Base-by-base conservation (phyloP, 192 early-diverging fungal genomes). In the Backusella luteola region DNA sequence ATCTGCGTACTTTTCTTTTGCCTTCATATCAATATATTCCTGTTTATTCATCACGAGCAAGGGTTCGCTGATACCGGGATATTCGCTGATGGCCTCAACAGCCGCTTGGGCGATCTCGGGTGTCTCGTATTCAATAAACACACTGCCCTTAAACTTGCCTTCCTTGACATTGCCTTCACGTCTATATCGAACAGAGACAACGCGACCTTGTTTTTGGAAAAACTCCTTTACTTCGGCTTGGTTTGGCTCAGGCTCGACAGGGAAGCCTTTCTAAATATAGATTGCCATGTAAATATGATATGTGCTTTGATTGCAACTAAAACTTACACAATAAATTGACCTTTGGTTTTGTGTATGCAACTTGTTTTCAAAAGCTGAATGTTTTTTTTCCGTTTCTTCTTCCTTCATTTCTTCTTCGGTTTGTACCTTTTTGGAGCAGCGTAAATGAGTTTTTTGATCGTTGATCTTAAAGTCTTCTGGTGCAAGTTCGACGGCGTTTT, bases 251-350 rank as follows among this genome's bases (percentile, higher is more conserved):
- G 67, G 34, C 11, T 42, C 68, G 34, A 52, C 34, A 67, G 76
- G 35, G 69, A 81, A 78, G 3, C 80, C 80, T 81, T 81, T 81
- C 80, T 81, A 32, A 32, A 32, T 32, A 44, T 49, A 17, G 3
- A 42, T 42, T 7, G 6, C 44, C 34, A 42, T 39, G 32, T 46
- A 36, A 5, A 17, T 21, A n/a, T 67, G 0, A 6, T 2, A 17
- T 19, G 8, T 6, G 14, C 19, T 39, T 39, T n/a, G 46, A 49
- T n/a, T 49, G 19, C 21, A 49, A 49, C 1, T n/a, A 49, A 38
- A 35, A 74, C 80, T 74, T 75, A 81, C 80, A 29, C 41, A 73
- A 67, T 81, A 81, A 34, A 81, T 78, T 3, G 80, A 81, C 71
- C 73, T 49, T 11, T 63, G 34, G 36, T 77, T 78, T 53, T 72